Evolutionary conservation across 306 rosid genomes (phyloP).

Genomic region (Malus sieversii): DNA sequence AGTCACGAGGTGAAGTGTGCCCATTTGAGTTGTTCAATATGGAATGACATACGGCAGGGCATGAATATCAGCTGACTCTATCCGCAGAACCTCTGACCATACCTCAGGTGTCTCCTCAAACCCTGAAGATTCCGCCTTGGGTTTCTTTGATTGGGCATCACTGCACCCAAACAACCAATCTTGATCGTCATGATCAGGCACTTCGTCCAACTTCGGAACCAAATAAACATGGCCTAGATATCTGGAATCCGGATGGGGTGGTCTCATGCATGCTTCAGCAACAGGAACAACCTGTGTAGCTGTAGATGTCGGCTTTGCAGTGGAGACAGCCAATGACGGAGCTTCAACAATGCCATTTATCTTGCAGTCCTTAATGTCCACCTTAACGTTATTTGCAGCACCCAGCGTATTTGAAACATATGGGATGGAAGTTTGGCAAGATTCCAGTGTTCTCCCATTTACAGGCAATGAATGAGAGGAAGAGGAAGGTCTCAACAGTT

Average conservation of each 20-base stretch:
- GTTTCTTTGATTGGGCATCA: slow-evolving; percentile 32
- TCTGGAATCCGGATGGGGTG: slow-evolving; percentile 75
- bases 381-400: slow-evolving; percentile 30
- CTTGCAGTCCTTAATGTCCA: slow-evolving; percentile 45
- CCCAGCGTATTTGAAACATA: slow-evolving; percentile 37
- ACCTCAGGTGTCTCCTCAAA: slow-evolving; percentile 44
- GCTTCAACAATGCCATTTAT: slow-evolving; percentile 55
- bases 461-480: slow-evolving; percentile 41
- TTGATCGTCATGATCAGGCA: slow-evolving; percentile 46
- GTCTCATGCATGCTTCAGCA: slow-evolving; percentile 34
- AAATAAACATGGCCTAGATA: slow-evolving; percentile 50
- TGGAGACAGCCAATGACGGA: slow-evolving; percentile 30
- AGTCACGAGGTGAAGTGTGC: slow-evolving; percentile 22
- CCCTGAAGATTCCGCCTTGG: slow-evolving; percentile 26
- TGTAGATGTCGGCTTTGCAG: slow-evolving; percentile 27
- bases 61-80: slow-evolving; percentile 52
- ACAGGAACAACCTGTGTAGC: slow-evolving; percentile 26
- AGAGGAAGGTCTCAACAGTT: slow-evolving; percentile 42
- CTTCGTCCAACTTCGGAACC: slow-evolving; percentile 56
- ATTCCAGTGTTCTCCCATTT: slow-evolving; percentile 68
- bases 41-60: slow-evolving; percentile 93
- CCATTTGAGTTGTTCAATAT: slow-evolving; percentile 39
- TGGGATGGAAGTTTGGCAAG: slow-evolving; percentile 40
- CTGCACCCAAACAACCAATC: slow-evolving; percentile 66
- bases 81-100: slow-evolving; percentile 79